Percentiles rank a stretch among this genome's conserved stretches.
These are phyloP conservation scores for Backusella luteola DNA, from an alignment of 192 early-diverging fungal genomes.

Conservation along the genomic window DNA sequence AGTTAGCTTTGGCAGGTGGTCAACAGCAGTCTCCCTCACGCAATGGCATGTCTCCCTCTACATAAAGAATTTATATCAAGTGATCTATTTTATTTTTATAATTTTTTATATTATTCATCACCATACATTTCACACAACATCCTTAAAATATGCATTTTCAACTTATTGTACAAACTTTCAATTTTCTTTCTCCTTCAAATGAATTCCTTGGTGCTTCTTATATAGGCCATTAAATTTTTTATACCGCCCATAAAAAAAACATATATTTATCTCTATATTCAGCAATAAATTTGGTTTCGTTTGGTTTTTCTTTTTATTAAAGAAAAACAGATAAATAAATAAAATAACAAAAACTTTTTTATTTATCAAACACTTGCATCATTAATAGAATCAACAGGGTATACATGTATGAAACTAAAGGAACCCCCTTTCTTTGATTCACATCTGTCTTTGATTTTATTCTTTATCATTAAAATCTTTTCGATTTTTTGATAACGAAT, in stretches of 20 bases:
- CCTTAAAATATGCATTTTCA: conserved; percentile 3
- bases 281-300: not conserved
- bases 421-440: not conserved
- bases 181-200: not conserved
- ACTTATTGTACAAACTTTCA: not conserved
- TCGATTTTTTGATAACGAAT: not conserved
- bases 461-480: not conserved
- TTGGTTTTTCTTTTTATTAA: not conserved
- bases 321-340: not conserved
- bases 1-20: conserved; percentile 23
- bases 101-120: not conserved
- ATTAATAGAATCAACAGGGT: not conserved
- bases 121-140: not conserved
- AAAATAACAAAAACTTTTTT: not conserved
- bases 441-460: not conserved
- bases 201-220: not conserved
- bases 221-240: not conserved
- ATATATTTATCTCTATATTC: not conserved
- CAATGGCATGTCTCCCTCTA: not conserved
- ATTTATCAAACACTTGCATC: not conserved
- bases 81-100: not conserved
- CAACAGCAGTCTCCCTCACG: conserved; percentile 26
- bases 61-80: not conserved
- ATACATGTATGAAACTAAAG: not conserved
- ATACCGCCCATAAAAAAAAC: not conserved